Evolutionary conservation across 352 stramenopile genomes (phyloP).

Genomic region (Globisporangium nagaii): DNA sequence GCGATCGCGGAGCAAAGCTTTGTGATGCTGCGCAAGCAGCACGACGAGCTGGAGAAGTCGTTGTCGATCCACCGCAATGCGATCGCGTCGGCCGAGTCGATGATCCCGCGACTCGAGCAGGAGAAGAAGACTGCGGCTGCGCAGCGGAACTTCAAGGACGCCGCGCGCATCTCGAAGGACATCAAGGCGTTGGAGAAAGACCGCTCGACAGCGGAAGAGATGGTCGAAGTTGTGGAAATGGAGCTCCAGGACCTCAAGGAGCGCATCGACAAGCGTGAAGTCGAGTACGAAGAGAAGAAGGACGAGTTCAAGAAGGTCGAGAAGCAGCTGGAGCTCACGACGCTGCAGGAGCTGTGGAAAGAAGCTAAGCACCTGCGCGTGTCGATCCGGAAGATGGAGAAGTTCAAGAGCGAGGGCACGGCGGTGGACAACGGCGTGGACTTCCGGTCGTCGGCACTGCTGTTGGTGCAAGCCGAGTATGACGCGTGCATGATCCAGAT

Average conservation of each 20-base stretch:
- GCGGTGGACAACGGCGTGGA: constrained; percentile 51
- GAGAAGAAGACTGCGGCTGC: constrained; percentile 76
- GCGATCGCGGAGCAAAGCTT: constrained; percentile 73
- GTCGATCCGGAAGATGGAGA: constrained; percentile 61
- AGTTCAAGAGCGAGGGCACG: constrained; percentile 56
- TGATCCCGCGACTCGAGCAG: constrained; percentile 71
- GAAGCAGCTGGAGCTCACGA: constrained; percentile 64
- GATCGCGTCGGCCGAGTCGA: constrained; percentile 71
- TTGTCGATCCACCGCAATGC: constrained; percentile 69
- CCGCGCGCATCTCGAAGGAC: constrained; percentile 78
- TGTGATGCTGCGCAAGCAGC: constrained; percentile 64
- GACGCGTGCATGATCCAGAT: constrained; percentile 59
- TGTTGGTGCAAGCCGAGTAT: constrained; percentile 75
- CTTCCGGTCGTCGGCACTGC: constrained; percentile 58
- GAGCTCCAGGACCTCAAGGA: constrained; percentile 76
- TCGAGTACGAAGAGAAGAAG: constrained; percentile 74
- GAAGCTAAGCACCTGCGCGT: constrained; percentile 55
- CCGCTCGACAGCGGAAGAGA: constrained; percentile 68
- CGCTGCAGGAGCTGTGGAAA: constrained; percentile 73
- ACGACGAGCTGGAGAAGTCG: constrained; percentile 73
- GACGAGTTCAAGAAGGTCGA: constrained; percentile 69
- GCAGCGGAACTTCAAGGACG: constrained; percentile 86
- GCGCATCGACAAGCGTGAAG: constrained; percentile 58
- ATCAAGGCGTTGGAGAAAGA: constrained; percentile 87
- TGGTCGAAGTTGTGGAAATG: constrained; percentile 80